Percentiles rank a stretch among this genome's conserved stretches.
Evolutionary conservation across 1,284 basidiomycete species (phyloP).

Genomic region (Papiliotrema terrestris): DNA sequence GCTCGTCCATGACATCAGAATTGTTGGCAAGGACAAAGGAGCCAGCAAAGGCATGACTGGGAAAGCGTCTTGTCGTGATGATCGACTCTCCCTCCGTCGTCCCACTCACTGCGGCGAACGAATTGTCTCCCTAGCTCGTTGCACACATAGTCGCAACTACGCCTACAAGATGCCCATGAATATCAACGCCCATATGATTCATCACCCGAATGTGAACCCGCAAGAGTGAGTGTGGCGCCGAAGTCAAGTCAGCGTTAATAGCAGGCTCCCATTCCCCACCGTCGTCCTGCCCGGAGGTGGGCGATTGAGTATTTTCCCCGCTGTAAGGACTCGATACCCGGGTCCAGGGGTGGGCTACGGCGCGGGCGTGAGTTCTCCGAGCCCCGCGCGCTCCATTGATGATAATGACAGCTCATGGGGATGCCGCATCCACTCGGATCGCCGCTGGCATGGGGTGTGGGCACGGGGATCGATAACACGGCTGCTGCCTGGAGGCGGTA

Average conservation of each 20-base stretch:
- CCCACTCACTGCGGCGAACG: too few relatives aligned
- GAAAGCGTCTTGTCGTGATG: too few relatives aligned
- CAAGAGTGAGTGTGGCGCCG: constrained; percentile 26
- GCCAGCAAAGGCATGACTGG: too few relatives aligned
- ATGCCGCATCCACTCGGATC: constrained; percentile 44
- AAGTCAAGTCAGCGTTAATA: background rate
- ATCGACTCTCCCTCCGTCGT: too few relatives aligned
- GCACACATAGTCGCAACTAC: background rate
- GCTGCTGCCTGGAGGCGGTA: constrained; percentile 38
- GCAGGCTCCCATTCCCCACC: constrained; percentile 35
- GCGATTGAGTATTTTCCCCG: constrained; percentile 32
- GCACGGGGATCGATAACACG: constrained; percentile 35
- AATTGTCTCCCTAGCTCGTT: too few relatives aligned
- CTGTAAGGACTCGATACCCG: constrained; percentile 31
- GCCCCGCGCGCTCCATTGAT: background rate
- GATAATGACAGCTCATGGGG: constrained; percentile 51
- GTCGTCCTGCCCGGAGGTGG: constrained; percentile 35
- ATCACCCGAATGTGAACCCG: constrained; percentile 39
- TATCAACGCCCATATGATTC: constrained; percentile 30
- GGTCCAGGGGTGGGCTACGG: constrained; percentile 33
- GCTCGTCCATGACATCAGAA: too few relatives aligned
- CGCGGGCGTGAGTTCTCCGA: constrained; percentile 25
- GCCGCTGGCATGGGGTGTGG: constrained; percentile 26
- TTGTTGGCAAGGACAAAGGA: too few relatives aligned
- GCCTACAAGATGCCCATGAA: constrained; percentile 21